Base-by-base conservation (phyloP, 495 filamentous ascomycete species). In the Umbilicaria muhlenbergii region DNA sequence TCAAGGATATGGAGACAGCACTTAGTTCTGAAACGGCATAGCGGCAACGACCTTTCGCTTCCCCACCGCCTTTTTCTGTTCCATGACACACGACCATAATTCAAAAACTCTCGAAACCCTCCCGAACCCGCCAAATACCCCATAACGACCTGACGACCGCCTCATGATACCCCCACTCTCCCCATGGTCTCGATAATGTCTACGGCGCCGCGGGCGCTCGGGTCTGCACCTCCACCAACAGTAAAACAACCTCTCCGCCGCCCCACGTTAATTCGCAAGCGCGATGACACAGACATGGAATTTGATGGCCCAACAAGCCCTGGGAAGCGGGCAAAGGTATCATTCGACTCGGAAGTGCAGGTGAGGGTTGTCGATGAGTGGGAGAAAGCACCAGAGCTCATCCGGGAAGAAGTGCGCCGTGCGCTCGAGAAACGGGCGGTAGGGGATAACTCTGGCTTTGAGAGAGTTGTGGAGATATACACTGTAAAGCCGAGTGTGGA, bases 301-400 rank as follows among this genome's bases (percentile, higher is more conserved):
- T 55, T 59, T 35, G 60, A 73, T 41, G 58, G 56, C 16, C 52
- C 58, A 32, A 64, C 62, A 18, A 68, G 58, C 44, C 65, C 65
- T 32, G 62, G 63, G 19, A 82, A 78, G 58, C 72, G 69, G 35
- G 59, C 64, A 19, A 84, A 80, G 42, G 85, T 94, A 21, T 74
- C 80, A 33, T 93, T 92, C 59, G 76, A 85, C 47, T 68, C 79
- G 33, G 71, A 77, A 18, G 73, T 86, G 35, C 74, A 83, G 52
- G 71, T 80, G 48, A 65, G 64, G 36, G 57, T 68, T 19, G 58
- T 81, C 34, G 68, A 72, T 43, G 67, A 78, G 32, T 49, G 70
- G 61, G 62, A 77, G 57, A 70, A 86, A 71, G 68, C 68, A 43
- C 54, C 68, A 34, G 71, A 73, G 17, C 63, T 80, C 11, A 63